Evolutionary conservation across 1,139 yeast genomes (phyloP).

Genomic region (Blastobotrys proliferans): DNA sequence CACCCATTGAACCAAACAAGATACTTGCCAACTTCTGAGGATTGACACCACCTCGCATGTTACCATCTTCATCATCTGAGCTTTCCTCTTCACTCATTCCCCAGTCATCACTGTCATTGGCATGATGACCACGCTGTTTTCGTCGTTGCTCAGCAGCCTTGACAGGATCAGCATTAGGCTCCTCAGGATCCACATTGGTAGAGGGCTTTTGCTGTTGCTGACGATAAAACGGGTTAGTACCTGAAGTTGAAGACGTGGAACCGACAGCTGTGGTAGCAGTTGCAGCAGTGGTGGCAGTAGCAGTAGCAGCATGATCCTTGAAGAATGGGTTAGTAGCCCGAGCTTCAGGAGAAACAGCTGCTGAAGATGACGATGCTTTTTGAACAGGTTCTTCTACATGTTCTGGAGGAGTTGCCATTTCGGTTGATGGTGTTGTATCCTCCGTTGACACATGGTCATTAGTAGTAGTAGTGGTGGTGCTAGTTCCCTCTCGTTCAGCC

Average conservation of each 20-base stretch:
- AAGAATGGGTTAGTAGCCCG: conserved; percentile 18
- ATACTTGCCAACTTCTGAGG: conserved; percentile 62
- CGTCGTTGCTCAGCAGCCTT: conserved; percentile 54
- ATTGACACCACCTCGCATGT: conserved; percentile 42
- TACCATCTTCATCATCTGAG: conserved; percentile 43
- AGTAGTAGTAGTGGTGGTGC: conserved; percentile 7
- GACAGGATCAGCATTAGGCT: conserved; percentile 39
- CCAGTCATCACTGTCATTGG: conserved; percentile 45
- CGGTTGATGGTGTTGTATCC: conserved; percentile 9
- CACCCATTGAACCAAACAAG: conserved; percentile 58
- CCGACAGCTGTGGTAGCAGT: not conserved
- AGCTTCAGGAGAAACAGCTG: conserved; percentile 3
- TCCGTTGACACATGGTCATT: conserved; percentile 3
- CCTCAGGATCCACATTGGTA: conserved; percentile 24
- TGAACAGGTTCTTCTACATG: conserved; percentile 8
- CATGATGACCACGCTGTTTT: conserved; percentile 48
- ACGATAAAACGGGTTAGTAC: conserved; percentile 20
- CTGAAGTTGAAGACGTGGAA: conserved; percentile 2
- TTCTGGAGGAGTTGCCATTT: not conserved
- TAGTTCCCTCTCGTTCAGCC: conserved; percentile 10
- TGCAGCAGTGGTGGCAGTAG: not conserved
- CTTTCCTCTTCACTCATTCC: conserved; percentile 49
- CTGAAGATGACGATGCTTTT: not conserved
- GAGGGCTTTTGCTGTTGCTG: conserved; percentile 17
- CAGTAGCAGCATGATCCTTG: conserved; percentile 6